Conservation (phyloP, 208 protist genomes). For the Trypanosoma rangeli region DNA sequence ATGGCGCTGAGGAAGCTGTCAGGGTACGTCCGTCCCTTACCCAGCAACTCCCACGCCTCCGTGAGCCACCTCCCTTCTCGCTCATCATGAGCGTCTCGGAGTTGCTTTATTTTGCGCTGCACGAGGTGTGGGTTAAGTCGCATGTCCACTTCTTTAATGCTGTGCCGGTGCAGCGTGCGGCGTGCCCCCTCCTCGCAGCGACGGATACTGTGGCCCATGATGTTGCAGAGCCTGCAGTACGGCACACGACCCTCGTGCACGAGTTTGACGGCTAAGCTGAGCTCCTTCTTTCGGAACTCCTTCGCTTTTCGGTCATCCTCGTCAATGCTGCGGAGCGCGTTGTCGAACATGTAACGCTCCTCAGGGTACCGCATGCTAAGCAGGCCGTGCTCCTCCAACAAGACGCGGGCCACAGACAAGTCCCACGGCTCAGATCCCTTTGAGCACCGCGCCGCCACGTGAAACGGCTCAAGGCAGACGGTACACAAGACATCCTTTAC, state of each 20-base stretch:
- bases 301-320: constrained; percentile 73
- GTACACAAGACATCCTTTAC: constrained; percentile 77
- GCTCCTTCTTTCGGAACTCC: constrained; percentile 80
- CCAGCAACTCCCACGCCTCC: constrained; percentile 53
- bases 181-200: constrained; percentile 52
- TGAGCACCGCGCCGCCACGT: constrained; percentile 55
- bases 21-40: constrained; percentile 44
- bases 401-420: constrained; percentile 63
- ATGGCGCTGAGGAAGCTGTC: constrained; percentile 59
- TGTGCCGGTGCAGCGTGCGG: constrained; percentile 42
- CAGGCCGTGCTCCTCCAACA: constrained; percentile 68
- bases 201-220: constrained; percentile 61
- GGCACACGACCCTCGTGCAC: constrained; percentile 62
- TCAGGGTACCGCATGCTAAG: constrained; percentile 45
- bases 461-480: constrained; percentile 78
- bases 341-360: constrained; percentile 47
- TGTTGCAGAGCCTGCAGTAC: constrained; percentile 59
- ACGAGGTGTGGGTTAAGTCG: constrained; percentile 51
- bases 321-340: constrained; percentile 67
- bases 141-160: constrained; percentile 54
- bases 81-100: constrained; percentile 32
- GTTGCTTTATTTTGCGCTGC: constrained; percentile 36
- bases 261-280: constrained; percentile 69
- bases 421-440: constrained; percentile 69
- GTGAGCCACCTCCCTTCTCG: constrained; percentile 36